Conservation (phyloP, 192 early-diverging fungal genomes). For the Backusella luteola region DNA sequence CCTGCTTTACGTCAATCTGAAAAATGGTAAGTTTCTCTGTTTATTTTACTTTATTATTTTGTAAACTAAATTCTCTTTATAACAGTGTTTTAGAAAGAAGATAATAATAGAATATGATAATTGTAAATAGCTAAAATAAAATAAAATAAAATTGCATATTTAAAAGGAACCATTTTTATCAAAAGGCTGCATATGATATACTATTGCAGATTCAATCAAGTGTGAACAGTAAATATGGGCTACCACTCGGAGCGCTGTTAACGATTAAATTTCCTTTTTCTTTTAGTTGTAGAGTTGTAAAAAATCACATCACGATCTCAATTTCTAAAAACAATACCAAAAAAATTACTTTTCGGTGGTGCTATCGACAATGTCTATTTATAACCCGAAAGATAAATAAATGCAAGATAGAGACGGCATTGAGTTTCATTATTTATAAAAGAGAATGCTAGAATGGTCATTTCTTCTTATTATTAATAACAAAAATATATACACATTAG, state of each 20-base stretch:
- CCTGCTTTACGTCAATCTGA: constrained; percentile 55
- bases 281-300: background rate
- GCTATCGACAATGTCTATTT: background rate
- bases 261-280: too few species aligned
- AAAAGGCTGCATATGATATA: too few species aligned
- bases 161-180: too few species aligned
- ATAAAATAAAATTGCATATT: background rate
- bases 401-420: background rate
- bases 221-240: too few species aligned
- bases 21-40: constrained; percentile 41
- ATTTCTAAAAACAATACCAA: background rate
- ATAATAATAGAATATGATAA: background rate
- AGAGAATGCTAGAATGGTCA: too few species aligned
- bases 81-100: background rate
- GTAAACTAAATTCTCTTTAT: background rate
- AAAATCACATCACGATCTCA: background rate
- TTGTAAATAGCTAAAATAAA: constrained; percentile 2
- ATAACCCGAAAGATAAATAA: background rate
- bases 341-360: background rate
- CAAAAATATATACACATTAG: too few species aligned
- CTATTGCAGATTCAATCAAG: too few species aligned
- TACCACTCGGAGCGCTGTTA: too few species aligned
- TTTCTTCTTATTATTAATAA: too few species aligned
- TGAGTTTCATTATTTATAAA: too few species aligned
- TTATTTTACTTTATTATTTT: background rate